Percentiles rank a stretch among this genome's conserved stretches.
Evolutionary conservation across 441 rosid genomes (phyloP).

Genomic region (Croton laevigatus): DNA sequence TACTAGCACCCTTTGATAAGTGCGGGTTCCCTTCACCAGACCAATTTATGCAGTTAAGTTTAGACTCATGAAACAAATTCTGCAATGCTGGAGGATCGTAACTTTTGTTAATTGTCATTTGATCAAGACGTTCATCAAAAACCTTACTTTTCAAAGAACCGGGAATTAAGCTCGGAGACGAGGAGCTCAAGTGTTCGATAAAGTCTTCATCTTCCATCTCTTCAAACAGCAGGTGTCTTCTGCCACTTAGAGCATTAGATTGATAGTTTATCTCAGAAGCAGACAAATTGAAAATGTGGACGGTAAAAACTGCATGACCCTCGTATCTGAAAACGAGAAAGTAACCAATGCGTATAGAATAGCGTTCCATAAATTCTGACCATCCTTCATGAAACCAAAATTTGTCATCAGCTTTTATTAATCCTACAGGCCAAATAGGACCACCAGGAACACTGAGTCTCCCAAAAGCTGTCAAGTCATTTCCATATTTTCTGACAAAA

Average conservation of each 20-base stretch:
- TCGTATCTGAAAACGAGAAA: slow-evolving; percentile 90
- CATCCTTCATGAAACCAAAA: slow-evolving; percentile 92
- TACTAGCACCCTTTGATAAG: slow-evolving; percentile 33
- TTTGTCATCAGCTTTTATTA: slow-evolving; percentile 68
- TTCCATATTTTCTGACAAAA: slow-evolving; percentile 76
- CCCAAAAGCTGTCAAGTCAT: slow-evolving; percentile 71
- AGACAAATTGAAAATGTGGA: slow-evolving; percentile 79
- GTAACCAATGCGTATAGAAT: slow-evolving; percentile 78
- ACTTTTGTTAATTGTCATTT: slow-evolving; percentile 39
- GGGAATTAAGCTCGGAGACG: slow-evolving; percentile 25
- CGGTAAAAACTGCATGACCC: slow-evolving; percentile 78
- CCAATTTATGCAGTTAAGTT: slow-evolving; percentile 35
- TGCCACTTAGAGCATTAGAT: slow-evolving; percentile 47
- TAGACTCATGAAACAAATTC: slow-evolving; percentile 57
- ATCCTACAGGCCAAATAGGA: slow-evolving; percentile 79
- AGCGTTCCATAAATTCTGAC: slow-evolving; percentile 88
- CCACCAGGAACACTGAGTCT: slow-evolving; percentile 89
- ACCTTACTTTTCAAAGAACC: slow-evolving; percentile 25
- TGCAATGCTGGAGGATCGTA: slow-evolving; percentile 52
- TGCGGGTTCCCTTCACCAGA: slow-evolving; percentile 39
- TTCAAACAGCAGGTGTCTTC: slow-evolving; percentile 64
- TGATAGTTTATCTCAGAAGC: slow-evolving; percentile 84
- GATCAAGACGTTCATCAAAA: slow-evolving; percentile 25
- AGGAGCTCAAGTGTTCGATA: slow-evolving; percentile 37
- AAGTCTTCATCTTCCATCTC: slow-evolving; percentile 87